These are phyloP conservation scores for Peribolospora kevripleyi DNA, from an alignment of 768 basidiomycete species.

Conservation along the genomic window DNA sequence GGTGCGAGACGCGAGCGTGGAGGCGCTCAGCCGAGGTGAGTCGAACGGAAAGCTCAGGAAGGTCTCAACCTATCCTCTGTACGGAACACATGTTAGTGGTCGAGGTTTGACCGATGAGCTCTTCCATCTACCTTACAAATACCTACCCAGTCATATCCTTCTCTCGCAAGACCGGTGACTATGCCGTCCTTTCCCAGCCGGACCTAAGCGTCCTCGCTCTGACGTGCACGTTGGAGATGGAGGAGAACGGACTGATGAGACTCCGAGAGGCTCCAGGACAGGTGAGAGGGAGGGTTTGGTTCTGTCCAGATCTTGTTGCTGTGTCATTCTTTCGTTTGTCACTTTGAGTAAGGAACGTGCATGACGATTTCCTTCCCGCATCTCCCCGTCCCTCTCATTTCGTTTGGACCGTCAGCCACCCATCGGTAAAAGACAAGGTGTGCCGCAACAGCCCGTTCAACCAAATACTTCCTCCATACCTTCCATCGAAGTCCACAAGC, in stretches of 20 bases:
- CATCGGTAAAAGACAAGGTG: background rate
- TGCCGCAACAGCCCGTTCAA: background rate
- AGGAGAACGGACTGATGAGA: conserved; percentile 20
- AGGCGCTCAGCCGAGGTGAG: no score
- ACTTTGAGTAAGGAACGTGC: background rate
- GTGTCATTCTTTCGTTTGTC: no score
- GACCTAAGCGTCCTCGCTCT: conserved; percentile 80
- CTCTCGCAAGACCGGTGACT: conserved; percentile 92
- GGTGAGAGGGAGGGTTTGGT: conserved; percentile 14
- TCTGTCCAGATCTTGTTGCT: no score
- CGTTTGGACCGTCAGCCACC: background rate
- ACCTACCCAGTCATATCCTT: conserved; percentile 45
- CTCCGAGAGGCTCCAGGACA: conserved; percentile 15
- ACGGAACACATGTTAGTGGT: no score
- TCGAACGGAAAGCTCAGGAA: no score
- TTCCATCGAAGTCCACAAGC: no score
- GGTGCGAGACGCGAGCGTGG: no score
- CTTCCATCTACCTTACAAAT: background rate
- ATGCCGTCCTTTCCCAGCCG: conserved; percentile 64
- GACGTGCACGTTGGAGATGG: conserved; percentile 47
- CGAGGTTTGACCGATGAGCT: no score
- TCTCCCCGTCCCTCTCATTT: no score
- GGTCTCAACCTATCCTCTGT: no score
- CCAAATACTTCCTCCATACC: no score
- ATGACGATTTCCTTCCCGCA: background rate